These are phyloP conservation scores for Echria macrotheca DNA, from an alignment of 495 filamentous ascomycete species.

Conservation along the genomic window DNA sequence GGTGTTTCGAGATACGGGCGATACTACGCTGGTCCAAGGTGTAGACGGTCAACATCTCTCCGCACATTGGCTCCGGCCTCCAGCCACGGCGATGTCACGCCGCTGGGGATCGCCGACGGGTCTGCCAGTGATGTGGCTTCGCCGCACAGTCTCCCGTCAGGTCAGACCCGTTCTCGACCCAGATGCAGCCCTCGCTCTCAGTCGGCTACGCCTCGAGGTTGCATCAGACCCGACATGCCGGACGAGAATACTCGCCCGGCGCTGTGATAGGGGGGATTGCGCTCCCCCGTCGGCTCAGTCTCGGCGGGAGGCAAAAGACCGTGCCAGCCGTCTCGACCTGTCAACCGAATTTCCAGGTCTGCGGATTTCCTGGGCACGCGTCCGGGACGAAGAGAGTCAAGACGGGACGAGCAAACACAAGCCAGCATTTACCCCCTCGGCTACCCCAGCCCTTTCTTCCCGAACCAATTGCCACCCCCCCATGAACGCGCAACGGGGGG, in stretches of 20 bases:
- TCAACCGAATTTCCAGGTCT: constrained; percentile 5
- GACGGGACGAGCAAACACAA: constrained; percentile 9
- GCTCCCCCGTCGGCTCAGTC: not conserved
- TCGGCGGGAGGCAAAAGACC: constrained; percentile 4
- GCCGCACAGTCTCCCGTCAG: not conserved
- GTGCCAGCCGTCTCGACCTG: constrained; percentile 1
- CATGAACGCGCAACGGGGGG: not conserved
- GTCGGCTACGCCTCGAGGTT: constrained; percentile 1
- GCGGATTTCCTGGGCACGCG: constrained; percentile 4
- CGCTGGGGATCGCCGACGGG: not conserved
- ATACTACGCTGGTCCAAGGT: not conserved
- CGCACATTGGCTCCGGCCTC: not conserved
- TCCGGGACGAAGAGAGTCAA: constrained; percentile 8
- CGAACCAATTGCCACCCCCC: constrained; percentile 8
- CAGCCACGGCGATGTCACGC: not conserved
- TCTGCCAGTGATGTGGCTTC: not conserved
- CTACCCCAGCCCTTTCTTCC: constrained; percentile 1
- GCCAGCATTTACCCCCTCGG: constrained; percentile 8
- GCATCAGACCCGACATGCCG: constrained; percentile 7
- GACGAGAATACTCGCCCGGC: constrained; percentile 3
- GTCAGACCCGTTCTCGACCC: too few species aligned
- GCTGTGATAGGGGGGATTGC: constrained; percentile 1
- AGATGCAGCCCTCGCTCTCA: not conserved
- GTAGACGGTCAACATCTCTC: not conserved
- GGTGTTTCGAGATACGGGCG: not conserved